Evolutionary conservation across 208 protist species (phyloP).

Genomic region (Endotrypanum monterogeii): DNA sequence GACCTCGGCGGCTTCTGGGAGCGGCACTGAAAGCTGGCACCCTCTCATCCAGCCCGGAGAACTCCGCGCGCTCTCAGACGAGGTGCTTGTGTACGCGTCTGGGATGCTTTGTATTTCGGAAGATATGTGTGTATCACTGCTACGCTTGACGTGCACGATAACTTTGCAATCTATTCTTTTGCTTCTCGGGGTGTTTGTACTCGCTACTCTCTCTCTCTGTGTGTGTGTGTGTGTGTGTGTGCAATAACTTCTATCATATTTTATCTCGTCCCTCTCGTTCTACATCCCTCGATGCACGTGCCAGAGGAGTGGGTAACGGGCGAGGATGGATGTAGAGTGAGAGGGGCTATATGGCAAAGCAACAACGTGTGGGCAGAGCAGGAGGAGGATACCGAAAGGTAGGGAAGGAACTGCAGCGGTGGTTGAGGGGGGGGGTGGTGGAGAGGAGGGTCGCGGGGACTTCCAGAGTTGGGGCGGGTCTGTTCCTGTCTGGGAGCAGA

Average conservation of each 20-base stretch:
- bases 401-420: too few relatives aligned
- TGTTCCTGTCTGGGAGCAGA: too few relatives aligned
- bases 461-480: too few relatives aligned
- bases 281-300: background rate
- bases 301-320: too few relatives aligned
- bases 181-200: background rate
- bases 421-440: background rate
- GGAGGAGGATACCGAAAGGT: too few relatives aligned
- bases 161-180: background rate
- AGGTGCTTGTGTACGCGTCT: background rate
- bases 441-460: too few relatives aligned
- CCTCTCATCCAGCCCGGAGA: background rate
- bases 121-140: slow-evolving; percentile 3
- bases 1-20: slow-evolving; percentile 78
- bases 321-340: too few relatives aligned
- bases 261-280: slow-evolving; percentile 8
- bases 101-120: background rate
- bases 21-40: slow-evolving; percentile 19
- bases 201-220: background rate
- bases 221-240: slow-evolving; percentile 1
- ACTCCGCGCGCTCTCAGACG: background rate
- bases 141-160: background rate
- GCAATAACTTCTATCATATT: background rate
- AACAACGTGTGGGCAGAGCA: too few relatives aligned
- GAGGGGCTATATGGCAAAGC: too few relatives aligned